Evolutionary conservation across 1,284 basidiomycete species (phyloP), one percentile per base, ranked within the genome.

Genomic region (Abortiporus biennis): DNA sequence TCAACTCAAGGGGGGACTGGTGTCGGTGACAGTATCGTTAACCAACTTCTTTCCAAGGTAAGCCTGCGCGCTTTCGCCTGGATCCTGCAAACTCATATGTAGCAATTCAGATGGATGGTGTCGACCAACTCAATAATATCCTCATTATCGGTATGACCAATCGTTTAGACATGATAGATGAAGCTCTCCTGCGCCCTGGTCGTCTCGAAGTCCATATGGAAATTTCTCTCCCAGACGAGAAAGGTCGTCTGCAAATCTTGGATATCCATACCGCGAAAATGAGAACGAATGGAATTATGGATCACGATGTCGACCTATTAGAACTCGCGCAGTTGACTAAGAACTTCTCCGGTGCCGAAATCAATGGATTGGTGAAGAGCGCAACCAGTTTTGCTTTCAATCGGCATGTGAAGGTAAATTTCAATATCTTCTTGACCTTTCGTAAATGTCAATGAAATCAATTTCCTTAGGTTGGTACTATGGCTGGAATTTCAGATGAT

Each of bases 151-250:
- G 96, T 58, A 99, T 99, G 96, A 99, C 96, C 40, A 99, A 99
- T 65, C 85, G 96, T 49, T 70, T 86, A 41, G 96, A 99, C 72
- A 95, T 99, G 94, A 98, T 99, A 55, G 96, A 99, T 58, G 96
- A 99, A 61, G 96, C 95, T 4, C 76, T 99, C 1, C 76, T 98
- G 11, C 93, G 96, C 57, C 95, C 96, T 1, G 96, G 96, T 44
- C 93, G 96, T 72, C 84, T 99, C 37, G 96, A 99, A 63, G 95
- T 99, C n/a, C 96, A 99, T 65, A 97, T 99, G 83, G 96, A 99
- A 65, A 98, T 99, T 50, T 96, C 92, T 3, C 72, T 99, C 1
- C 96, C 96, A 0, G 95, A 99, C 58, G 94, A 95, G 60, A 69
- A 85, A 3, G 96, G 96, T 39, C 89, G 96, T 19, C 70, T 78